Base-by-base conservation (phyloP, 2,329 filamentous ascomycete genomes). In the Trichoderma cornu-damae region DNA sequence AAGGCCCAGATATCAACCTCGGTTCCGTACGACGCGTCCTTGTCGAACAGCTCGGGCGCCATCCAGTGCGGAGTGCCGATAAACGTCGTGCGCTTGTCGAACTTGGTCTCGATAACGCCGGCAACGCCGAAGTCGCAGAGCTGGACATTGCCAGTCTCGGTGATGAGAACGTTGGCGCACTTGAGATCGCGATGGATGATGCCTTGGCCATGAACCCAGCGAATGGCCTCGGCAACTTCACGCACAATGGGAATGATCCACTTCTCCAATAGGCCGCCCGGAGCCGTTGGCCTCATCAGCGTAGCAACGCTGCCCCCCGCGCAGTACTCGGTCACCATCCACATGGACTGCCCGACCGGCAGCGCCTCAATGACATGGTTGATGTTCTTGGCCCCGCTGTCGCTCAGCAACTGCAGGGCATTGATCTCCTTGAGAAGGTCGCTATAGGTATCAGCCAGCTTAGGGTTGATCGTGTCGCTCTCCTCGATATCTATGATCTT, bases 291-390 rank as follows among this genome's bases (percentile, higher is more conserved):
- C 67, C 81, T 83, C 84, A 86, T 86, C 59, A 82, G 80, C 60
- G 80, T 92, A 62, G 82, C 86, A 69, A 95, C 86, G 69, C 89
- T 94, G 48, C 90, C 90, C 61, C 90, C 90, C 5, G 87, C 88
- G 65, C 89, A 92, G 70, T 92, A 91, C 72, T 94, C 89, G 59
- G 88, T 92, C 57, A 94, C 84, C 76, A 94, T 89, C 90, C 90
- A 95, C 75, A 95, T 86, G 60, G 89, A 83, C 64, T 88, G 85
- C 40, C 88, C 87, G 35, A 93, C 84, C 7, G 88, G 84, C 18
- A 92, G 79, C 4, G 88, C 88, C 63, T 92, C 89, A 64, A 92
- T 85, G 51, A 93, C 87, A 64, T 86, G 81, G 68, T 93, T 94
- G 73, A 95, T 85, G 67, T 93, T 93, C 63, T 82, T 81, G 16